Evolutionary conservation across 371 early-diverging fungal genomes (phyloP).

Genomic region (Mucor plumbeus): DNA sequence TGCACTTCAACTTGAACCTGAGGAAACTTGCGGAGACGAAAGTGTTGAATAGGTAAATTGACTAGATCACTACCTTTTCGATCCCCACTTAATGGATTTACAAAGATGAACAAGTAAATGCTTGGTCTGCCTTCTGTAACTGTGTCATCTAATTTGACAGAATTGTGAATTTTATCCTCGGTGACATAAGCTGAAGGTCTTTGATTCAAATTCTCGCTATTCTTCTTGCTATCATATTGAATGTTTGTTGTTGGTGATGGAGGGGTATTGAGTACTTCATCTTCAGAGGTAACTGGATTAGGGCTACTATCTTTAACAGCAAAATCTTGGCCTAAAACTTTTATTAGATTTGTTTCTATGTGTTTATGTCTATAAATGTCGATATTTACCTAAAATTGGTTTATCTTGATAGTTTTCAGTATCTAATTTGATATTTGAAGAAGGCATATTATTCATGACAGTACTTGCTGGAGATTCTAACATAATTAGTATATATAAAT

Average conservation of each 20-base stretch:
- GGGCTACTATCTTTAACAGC: background rate
- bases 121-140: slow-evolving; percentile 43
- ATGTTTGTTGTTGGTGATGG: background rate
- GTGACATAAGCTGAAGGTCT: background rate
- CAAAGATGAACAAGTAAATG: slow-evolving; percentile 66
- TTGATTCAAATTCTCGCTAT: background rate
- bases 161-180: slow-evolving; percentile 13
- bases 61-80: slow-evolving; percentile 57
- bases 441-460: background rate
- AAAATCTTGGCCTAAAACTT: slow-evolving; percentile 1
- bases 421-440: background rate
- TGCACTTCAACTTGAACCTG: slow-evolving; percentile 67
- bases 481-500: background rate
- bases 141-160: slow-evolving; percentile 19
- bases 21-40: slow-evolving; percentile 60
- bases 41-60: slow-evolving; percentile 58
- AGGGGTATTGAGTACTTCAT: background rate
- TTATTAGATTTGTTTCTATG: background rate
- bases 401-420: background rate
- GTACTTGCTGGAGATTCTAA: background rate
- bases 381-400: background rate
- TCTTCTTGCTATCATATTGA: background rate
- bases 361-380: background rate
- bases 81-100: slow-evolving; percentile 66
- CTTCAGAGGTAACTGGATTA: background rate